Evolutionary conservation across 768 basidiomycete genomes (phyloP), one percentile per base, ranked within the genome.

Genomic region (Auriscalpium vulgare): DNA sequence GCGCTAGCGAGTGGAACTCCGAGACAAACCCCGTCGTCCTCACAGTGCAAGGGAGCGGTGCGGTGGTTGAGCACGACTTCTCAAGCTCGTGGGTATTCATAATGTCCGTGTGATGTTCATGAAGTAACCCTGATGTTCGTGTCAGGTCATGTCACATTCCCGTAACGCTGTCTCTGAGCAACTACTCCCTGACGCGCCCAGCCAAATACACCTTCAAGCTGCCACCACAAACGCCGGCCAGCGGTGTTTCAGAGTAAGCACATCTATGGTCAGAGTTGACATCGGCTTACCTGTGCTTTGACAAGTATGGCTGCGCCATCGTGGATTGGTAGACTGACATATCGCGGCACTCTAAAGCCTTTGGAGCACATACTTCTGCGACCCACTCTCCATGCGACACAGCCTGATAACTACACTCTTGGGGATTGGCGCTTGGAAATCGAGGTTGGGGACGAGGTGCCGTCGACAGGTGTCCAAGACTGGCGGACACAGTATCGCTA

Each of bases 11-110:
- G 66, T 87, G 93, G 82, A 91, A 91, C 59, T 64, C 69, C 13
- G 90, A 94, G 69, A 86, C 82, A 75, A 81, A 93, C 64, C 91
- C 93, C 8, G 56, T 88, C 2, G 74, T 78, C 8, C 72, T 88
- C 37, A 69, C 69, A 3, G 61, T 83, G n/a, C 69, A 75, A 53
- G 76, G 78, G 56, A 67, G 69, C n/a, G 57, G 63, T 38, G 29
- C 29, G 29, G 62, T 73, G 7, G 58, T 80, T 21, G 63, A 69
- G 47, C 87, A 91, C 64, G 82, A 91, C 67, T 94, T 95, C 62
- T 69, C 71, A 2, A 58, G 69, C 54, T 87, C 87, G 93, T 94
- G n/a, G 10, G 49, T 54, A 37, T n/a, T n/a, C n/a, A n/a, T n/a
- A 44, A n/a, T 14, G 3, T 38, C 36, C 40, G 29, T 19, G 50